Base-by-base conservation (phyloP, 2,329 filamentous ascomycete genomes). In the Sporothrix humicola region DNA sequence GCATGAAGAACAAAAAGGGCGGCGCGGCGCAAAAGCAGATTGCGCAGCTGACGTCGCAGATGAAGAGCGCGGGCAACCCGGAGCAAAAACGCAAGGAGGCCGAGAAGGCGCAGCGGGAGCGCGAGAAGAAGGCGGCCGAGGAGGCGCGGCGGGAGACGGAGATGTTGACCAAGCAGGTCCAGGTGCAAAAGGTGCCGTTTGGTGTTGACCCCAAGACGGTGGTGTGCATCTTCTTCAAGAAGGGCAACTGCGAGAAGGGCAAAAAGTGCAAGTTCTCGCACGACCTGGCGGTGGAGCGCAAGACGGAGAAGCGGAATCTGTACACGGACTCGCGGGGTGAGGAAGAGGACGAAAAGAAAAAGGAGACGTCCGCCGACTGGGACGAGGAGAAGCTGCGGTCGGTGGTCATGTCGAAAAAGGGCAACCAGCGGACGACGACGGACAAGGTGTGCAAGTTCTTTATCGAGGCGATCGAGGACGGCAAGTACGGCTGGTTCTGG, bases 1-100 rank as follows among this genome's bases (percentile, higher is more conserved):
- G 96, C 79, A 98, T 99, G 96, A 99, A 99, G 86, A 99, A 99
- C 82, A 99, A 99, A 87, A 99, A 98, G 87, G 96, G 96, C 78
- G 92, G 90, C 73, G 91, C 90, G 71, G 95, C 94, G 72, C 93
- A 98, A 84, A 97, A 91, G 83, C 90, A 95, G 78, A 98, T 99
- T 81, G 91, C 93, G 74, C 93, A 94, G 79, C 89, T 99, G 82
- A 85, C 91, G 77, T 88, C 91, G 65, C 92, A 94, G 79, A 88
- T 91, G 71, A 90, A 92, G 77, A 87, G 88, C 73, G 91, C 92
- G 78, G 93, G 94, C 75, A 92, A 88, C n/a, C 89, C 93, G 26
- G 95, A 98, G 73, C 92, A 96, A 82, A 98, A 98, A 87, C 88
- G 87, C 79, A 97, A 89, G 79, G 86, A 87, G 73, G 90, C 90